Percentiles rank a stretch among this genome's conserved stretches.
Evolutionary conservation across 768 basidiomycete species (phyloP).

Genomic region (Lactifluus rugatus): DNA sequence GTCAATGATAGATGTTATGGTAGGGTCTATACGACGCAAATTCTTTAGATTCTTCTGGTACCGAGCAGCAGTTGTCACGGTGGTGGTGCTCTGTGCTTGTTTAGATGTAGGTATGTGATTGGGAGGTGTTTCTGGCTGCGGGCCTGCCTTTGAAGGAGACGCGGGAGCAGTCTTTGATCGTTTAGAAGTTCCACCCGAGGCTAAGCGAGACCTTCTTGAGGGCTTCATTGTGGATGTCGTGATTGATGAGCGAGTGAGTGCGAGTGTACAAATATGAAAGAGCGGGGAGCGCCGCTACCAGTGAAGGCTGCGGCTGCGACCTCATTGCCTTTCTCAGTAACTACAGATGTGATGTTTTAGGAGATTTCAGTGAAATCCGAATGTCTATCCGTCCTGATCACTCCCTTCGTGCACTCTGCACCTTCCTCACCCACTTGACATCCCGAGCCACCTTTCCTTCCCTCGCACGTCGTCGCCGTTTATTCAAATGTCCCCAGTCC

Average conservation of each 20-base stretch:
- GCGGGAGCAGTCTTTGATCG: conserved; percentile 6
- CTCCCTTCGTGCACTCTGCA: conserved; percentile 24
- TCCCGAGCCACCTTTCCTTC: conserved; percentile 37
- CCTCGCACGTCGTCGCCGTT: conserved; percentile 40
- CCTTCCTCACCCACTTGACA: conserved; percentile 30
- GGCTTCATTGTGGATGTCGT: conserved; percentile 10
- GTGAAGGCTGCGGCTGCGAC: background rate
- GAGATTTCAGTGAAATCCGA: conserved; percentile 6
- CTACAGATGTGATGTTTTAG: background rate
- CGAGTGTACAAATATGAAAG: background rate
- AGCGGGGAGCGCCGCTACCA: background rate
- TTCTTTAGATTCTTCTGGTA: conserved; percentile 76
- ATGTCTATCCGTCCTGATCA: too few relatives aligned
- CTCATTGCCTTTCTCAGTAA: conserved; percentile 7
- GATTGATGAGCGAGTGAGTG: background rate
- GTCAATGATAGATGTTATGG: conserved; percentile 73
- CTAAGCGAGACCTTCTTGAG: conserved; percentile 14
- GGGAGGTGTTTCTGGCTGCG: conserved; percentile 4
- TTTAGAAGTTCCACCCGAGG: conserved; percentile 12
- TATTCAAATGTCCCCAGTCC: conserved; percentile 51
- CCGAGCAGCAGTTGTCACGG: conserved; percentile 49
- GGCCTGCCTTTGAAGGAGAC: conserved; percentile 8
- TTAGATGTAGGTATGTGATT: background rate
- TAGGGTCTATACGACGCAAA: conserved; percentile 66
- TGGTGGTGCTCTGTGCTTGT: conserved; percentile 17